phyloP scores from a whole-genome alignment of 2,329 filamentous ascomycete genomes.

The Xylaria sp. region DNA sequence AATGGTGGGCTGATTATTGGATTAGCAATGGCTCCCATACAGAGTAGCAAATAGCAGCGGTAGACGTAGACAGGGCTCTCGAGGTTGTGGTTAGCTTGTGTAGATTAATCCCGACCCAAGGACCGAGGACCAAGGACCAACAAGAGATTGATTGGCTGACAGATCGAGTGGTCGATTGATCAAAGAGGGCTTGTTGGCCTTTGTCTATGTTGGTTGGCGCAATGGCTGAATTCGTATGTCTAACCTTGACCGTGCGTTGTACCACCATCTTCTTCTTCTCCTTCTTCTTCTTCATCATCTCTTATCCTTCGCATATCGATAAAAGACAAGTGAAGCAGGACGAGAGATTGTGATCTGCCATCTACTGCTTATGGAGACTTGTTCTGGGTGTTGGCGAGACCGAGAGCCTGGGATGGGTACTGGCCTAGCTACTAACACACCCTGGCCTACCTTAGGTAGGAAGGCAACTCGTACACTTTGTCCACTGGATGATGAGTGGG shows the following conservation, averaged over 20 bases:
- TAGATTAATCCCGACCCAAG: slow-evolving; percentile 1
- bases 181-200: background rate
- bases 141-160: background rate
- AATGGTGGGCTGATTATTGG: slow-evolving; percentile 13
- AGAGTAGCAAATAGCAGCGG: slow-evolving; percentile 7
- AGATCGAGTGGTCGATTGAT: background rate
- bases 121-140: background rate
- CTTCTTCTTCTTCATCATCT: background rate
- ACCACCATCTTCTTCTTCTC: too few species aligned
- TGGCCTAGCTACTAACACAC: background rate
- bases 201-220: background rate
- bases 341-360: slow-evolving; percentile 10
- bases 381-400: background rate
- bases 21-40: slow-evolving; percentile 1
- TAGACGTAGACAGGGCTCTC: slow-evolving; percentile 3
- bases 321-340: background rate
- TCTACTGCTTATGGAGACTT: background rate
- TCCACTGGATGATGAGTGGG: background rate
- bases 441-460: background rate
- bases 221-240: background rate
- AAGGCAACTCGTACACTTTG: background rate
- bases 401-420: background rate
- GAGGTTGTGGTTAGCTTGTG: slow-evolving; percentile 1
- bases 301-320: background rate
- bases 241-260: background rate